Evolutionary conservation across 176 grass and related monocot genomes (phyloP), one percentile per base, ranked within the genome.

Genomic region (Cocos nucifera): DNA sequence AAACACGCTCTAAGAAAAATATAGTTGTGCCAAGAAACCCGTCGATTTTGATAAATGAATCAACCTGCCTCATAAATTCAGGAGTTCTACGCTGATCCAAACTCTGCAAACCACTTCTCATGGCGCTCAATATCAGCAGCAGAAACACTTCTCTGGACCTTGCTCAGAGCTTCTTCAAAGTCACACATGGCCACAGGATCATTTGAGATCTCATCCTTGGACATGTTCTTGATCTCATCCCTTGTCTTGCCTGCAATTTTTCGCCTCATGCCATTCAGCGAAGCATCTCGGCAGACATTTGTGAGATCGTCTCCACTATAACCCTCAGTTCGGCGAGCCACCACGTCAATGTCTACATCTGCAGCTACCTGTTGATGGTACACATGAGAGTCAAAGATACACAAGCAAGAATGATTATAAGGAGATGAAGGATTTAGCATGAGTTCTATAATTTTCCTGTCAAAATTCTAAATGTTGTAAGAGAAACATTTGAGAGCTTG

Each of bases 201-300:
- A 54, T 91, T 88, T 0, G 83, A 80, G 73, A 97, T 97, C 6
- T 97, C 92, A 52, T 91, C 92, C 70, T 85, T 91, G 2, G 84
- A 76, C 87, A 97, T 91, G 63, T 75, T 91, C 80, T 85, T 91
- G 59, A 97, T 91, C 70, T 91, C 92, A n/a, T 97, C 87, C 3
- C 83, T 74, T 32, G 92, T 97, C 63, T 95, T 95, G 52, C 90
- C 90, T 50, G 90, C 86, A 53, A 95, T 95, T 76, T 90, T 95
- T 20, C 87, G 83, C 62, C 92, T 77, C 86, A 97, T 88, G 30
- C 92, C 92, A 10, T 90, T 97, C 75, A 97, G 66, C 3, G 92
- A 97, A 62, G 92, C 87, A 39, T 91, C 92, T 61, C 92, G 92
- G 20, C 92, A 95, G 66, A 95, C 90, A 72, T 95, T 95, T 29